phyloP scores from a whole-genome alignment of 2,329 filamentous ascomycete genomes.

The Gaeumannomyces sp. region DNA sequence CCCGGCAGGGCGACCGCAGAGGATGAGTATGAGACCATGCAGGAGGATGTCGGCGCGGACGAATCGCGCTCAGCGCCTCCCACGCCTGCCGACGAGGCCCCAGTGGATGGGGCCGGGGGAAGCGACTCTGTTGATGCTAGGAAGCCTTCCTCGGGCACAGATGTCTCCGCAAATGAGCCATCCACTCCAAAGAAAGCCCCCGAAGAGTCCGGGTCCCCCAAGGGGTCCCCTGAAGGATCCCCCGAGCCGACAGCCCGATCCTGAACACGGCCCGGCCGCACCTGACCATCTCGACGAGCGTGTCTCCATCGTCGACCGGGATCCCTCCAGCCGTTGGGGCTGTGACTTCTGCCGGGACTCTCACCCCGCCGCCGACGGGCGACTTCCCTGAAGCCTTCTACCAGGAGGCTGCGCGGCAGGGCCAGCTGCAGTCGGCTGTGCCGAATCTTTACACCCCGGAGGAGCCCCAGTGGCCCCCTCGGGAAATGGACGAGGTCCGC shows the following conservation, averaged over 20 bases:
- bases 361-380: slow-evolving; percentile 8
- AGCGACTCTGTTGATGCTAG: no score
- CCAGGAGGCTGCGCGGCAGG: slow-evolving; percentile 4
- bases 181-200: not conserved
- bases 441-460: slow-evolving; percentile 8
- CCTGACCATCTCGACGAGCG: slow-evolving; percentile 7
- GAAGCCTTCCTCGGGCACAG: no score
- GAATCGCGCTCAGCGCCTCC: not conserved
- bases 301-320: not conserved
- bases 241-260: slow-evolving; percentile 8
- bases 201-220: no score
- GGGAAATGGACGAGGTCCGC: not conserved
- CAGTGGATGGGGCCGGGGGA: not conserved
- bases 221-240: not conserved
- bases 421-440: not conserved
- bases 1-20: slow-evolving; percentile 1
- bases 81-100: no score
- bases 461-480: slow-evolving; percentile 6
- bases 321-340: not conserved
- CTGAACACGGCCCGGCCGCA: slow-evolving; percentile 1
- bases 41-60: not conserved
- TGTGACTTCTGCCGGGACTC: not conserved
- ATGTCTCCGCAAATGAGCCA: not conserved
- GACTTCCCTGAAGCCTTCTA: slow-evolving; percentile 3
- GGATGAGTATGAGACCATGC: not conserved